Evolutionary conservation across 176 grass and related monocot genomes (phyloP), one percentile per base, ranked within the genome.

Genomic region (Hyparrhenia diplandra): DNA sequence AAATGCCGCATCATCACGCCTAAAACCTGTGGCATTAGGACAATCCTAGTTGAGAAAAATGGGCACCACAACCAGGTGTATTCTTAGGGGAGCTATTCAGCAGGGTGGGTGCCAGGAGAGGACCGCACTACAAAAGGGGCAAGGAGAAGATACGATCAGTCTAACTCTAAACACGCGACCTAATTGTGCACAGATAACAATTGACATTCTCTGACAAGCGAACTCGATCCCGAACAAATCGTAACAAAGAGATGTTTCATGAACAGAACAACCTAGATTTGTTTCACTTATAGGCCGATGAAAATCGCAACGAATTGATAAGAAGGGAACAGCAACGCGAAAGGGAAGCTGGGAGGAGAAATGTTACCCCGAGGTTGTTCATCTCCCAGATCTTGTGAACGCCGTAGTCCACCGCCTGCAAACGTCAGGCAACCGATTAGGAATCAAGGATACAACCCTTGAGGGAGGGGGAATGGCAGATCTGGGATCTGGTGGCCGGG

Each of bases 391-490:
- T 16, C 77, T 91, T 97, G 73, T 87, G 71, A 62, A 97, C 91
- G 16, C 91, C 88, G 74, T 93, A 97, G 47, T 97, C 94, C 24
- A 97, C 91, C 18, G 81, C 81, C 94, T 97, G 84, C 79, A 85
- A 13, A 20, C 3, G 86, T 61, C 43, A 72, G 28, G 30, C 13
- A 57, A 54, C 49, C 46, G 35, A 80, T 80, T 14, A 34, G 28
- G 78, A 58, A 55, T 66, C 66, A 24, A 32, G 30, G 4, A 64
- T 14, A 36, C 12, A 23, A 28, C 73, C 9, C 12, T 13, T 9
- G 3, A 42, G 5, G 69, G 49, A 64, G 7, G 5, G 5, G 36
- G 2, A 2, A 34, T 13, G 23, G 40, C 7, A 66, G 83, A 83
- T 90, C 88, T 86, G 78, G 13, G 30, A 54, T 31, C 27, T 27